A percentile compares a stretch with the other conserved stretches of the same genome.
phyloP scores from a whole-genome alignment of 768 basidiomycete species.

The Xanthoconium stramineum region DNA sequence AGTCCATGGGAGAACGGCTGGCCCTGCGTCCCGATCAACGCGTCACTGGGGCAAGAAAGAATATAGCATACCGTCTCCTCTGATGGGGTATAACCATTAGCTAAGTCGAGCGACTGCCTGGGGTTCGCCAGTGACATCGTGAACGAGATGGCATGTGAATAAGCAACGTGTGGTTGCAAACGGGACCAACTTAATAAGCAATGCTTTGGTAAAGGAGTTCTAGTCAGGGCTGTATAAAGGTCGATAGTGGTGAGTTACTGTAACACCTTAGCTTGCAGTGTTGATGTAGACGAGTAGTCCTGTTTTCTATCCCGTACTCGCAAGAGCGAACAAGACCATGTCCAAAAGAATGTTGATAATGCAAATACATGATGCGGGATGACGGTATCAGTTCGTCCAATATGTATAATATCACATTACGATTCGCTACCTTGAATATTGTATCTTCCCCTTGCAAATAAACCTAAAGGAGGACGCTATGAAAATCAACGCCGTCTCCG shows the following conservation, averaged over 20 bases:
- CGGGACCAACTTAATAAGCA: constrained; percentile 20
- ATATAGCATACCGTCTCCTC: constrained; percentile 9
- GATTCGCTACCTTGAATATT: constrained; percentile 26
- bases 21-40: constrained; percentile 17
- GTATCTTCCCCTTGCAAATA: constrained; percentile 16
- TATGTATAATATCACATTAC: constrained; percentile 32
- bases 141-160: neutral
- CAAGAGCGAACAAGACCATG: constrained; percentile 3
- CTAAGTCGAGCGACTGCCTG: neutral
- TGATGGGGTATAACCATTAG: neutral
- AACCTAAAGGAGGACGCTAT: constrained; percentile 4
- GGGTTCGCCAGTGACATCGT: constrained; percentile 1
- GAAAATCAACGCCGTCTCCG: constrained; percentile 22
- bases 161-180: neutral
- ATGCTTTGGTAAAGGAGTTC: neutral
- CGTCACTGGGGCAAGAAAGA: neutral
- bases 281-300: neutral
- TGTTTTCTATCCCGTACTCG: neutral
- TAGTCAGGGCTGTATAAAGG: neutral
- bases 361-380: constrained; percentile 22
- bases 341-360: constrained; percentile 25
- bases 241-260: neutral
- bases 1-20: constrained; percentile 29
- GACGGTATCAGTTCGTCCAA: constrained; percentile 26
- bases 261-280: neutral